A percentile compares a stretch with the other conserved stretches of the same genome.
Conservation (phyloP, 1,284 basidiomycete species). For the Pisolithus thermaeus region DNA sequence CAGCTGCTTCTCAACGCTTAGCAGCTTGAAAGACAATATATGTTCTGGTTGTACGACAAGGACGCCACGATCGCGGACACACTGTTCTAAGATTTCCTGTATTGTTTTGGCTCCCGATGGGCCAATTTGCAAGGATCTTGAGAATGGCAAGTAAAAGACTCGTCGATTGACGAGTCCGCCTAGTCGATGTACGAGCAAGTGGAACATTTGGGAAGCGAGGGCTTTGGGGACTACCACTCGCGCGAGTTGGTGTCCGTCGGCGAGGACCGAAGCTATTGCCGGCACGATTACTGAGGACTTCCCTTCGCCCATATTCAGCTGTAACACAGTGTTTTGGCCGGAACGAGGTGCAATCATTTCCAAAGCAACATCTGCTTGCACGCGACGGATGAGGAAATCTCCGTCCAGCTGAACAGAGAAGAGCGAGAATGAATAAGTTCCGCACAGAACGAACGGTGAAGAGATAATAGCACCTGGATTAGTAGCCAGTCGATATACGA, state of each 20-base stretch:
- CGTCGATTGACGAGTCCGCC: slow-evolving; percentile 39
- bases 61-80: no score
- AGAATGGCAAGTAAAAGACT: slow-evolving; percentile 28
- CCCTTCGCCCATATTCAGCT: slow-evolving; percentile 58
- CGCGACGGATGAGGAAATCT: slow-evolving; percentile 34
- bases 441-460: not conserved
- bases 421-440: not conserved
- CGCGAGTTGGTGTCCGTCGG: slow-evolving; percentile 38
- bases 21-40: no score
- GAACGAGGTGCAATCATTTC: slow-evolving; percentile 45
- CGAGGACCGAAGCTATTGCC: slow-evolving; percentile 34
- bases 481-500: slow-evolving; percentile 40
- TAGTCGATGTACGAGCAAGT: slow-evolving; percentile 39
- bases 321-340: slow-evolving; percentile 35
- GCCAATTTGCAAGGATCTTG: no score
- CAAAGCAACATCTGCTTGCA: slow-evolving; percentile 37
- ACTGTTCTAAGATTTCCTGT: no score
- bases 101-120: no score
- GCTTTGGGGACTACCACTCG: slow-evolving; percentile 46
- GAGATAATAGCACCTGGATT: slow-evolving; percentile 32
- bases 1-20: no score
- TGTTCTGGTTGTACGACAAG: no score
- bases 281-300: slow-evolving; percentile 52
- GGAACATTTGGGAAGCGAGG: slow-evolving; percentile 41
- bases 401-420: slow-evolving; percentile 34